These are phyloP conservation scores for Cladophialophora psammophila DNA, from an alignment of 2,329 filamentous ascomycete genomes.

Conservation along the genomic window DNA sequence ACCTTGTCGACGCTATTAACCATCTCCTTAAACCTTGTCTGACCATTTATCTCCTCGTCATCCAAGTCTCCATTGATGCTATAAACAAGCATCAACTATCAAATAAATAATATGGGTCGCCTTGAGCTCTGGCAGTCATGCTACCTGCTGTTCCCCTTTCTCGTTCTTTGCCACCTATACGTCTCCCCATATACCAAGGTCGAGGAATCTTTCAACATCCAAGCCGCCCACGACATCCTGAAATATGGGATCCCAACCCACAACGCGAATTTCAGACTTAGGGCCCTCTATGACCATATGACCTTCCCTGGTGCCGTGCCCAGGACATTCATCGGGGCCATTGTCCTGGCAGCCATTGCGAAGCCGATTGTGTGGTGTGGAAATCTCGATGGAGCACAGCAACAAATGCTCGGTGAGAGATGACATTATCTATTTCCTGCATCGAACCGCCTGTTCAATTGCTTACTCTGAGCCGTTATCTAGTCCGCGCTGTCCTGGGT, in stretches of 20 bases:
- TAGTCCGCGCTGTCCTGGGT: constrained; percentile 79
- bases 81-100: not conserved
- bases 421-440: not conserved
- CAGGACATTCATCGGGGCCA: constrained; percentile 83
- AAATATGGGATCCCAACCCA: constrained; percentile 73
- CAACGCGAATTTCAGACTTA: constrained; percentile 63
- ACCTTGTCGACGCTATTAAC: not conserved
- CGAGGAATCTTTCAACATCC: constrained; percentile 97
- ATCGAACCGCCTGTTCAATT: constrained; percentile 1
- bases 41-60: not conserved
- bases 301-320: constrained; percentile 90
- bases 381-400: constrained; percentile 59
- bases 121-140: constrained; percentile 58
- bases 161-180: constrained; percentile 73
- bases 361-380: constrained; percentile 67
- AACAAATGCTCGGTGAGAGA: constrained; percentile 61
- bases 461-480: not conserved
- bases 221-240: constrained; percentile 89
- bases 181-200: constrained; percentile 92
- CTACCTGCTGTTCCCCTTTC: constrained; percentile 55
- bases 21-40: too few relatives aligned
- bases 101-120: constrained; percentile 21
- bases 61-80: not conserved
- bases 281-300: constrained; percentile 82
- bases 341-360: constrained; percentile 75